phyloP scores from a whole-genome alignment of 371 early-diverging fungal species.

The Encephalitozoon intestinalis region DNA sequence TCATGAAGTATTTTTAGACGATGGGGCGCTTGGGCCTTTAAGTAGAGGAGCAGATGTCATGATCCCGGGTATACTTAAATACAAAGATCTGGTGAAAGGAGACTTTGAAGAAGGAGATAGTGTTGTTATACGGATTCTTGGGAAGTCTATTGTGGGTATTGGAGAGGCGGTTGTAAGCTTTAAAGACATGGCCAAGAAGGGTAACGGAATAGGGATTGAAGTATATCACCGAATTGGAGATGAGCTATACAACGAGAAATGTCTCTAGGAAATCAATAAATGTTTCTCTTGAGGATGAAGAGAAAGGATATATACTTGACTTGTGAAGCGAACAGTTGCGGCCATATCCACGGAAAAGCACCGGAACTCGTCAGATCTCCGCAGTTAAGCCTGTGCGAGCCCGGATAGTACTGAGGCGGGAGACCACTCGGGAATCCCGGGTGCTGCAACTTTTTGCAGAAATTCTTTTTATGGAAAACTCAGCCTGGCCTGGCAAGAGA shows the following conservation, averaged over 20 bases:
- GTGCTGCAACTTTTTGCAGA: slow-evolving; percentile 28
- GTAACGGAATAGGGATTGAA: slow-evolving; percentile 24
- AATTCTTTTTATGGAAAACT: too few species aligned
- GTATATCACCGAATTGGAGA: slow-evolving; percentile 31
- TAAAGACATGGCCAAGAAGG: slow-evolving; percentile 4
- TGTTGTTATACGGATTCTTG: slow-evolving; percentile 25
- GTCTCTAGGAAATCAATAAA: background rate
- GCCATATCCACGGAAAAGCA: slow-evolving; percentile 42
- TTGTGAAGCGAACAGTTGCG: background rate
- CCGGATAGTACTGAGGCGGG: slow-evolving; percentile 31
- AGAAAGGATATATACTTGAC: background rate
- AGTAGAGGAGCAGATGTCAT: slow-evolving; percentile 60
- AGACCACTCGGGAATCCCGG: slow-evolving; percentile 33
- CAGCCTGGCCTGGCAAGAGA: too few species aligned
- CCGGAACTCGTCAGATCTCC: slow-evolving; percentile 43
- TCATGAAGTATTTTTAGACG: slow-evolving; percentile 49
- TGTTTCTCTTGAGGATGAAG: background rate
- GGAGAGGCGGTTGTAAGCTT: slow-evolving; percentile 32
- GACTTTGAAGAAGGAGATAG: slow-evolving; percentile 38
- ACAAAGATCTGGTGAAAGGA: slow-evolving; percentile 5
- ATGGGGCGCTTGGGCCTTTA: slow-evolving; percentile 57
- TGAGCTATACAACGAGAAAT: slow-evolving; percentile 16
- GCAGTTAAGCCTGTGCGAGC: slow-evolving; percentile 41
- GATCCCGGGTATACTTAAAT: slow-evolving; percentile 58
- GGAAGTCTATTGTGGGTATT: slow-evolving; percentile 29